Evolutionary conservation across 345 rosid genomes (phyloP), one percentile per base, ranked within the genome.

Genomic region (Lepidium sativum): DNA sequence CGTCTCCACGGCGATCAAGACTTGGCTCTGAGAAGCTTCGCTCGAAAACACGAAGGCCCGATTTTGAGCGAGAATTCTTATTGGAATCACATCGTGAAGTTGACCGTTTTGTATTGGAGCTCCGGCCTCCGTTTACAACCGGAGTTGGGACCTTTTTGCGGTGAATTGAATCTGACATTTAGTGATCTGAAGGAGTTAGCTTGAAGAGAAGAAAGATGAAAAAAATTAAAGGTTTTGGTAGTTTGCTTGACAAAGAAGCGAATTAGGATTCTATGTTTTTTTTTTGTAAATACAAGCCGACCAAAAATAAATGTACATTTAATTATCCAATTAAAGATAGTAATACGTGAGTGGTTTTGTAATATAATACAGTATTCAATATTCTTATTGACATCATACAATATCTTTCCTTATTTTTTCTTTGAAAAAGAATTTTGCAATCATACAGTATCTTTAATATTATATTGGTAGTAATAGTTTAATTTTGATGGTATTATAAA

Each of bases 1-100:
- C 61, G 11, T 59, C 54, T 11, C 75, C 56, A 41, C 41, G 71
- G 59, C 64, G 58, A 4, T 86, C 61, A 43, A 70, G 51, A 25
- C 45, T 72, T 35, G 95, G 87, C 56, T 82, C 98, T 2, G 98
- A 88, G 6, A 77, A 61, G 77, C 86, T 84, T 59, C 98, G 77
- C 45, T 82, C 80, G 35, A 91, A 54, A 54, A 69, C 77, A 29
- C 21, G 38, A 38, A 45, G 68, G 4, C 20, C 32, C 1, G 72
- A 69, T 53, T 67, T 76, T 7, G 80, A 55, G 3, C 21, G 72
- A 60, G 34, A 68, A 52, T 70, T 73, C 42, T 72, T 79, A 3
- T 42, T 59, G 9, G 79, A 39, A 53, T 33, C 56, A 31, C 57
- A 60, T 20, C 69, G 61, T 10, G 78, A 60, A 5, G 78, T 64